These are phyloP conservation scores for Zancudomyces culisetae DNA, from an alignment of 371 early-diverging fungal species.

Conservation along the genomic window DNA sequence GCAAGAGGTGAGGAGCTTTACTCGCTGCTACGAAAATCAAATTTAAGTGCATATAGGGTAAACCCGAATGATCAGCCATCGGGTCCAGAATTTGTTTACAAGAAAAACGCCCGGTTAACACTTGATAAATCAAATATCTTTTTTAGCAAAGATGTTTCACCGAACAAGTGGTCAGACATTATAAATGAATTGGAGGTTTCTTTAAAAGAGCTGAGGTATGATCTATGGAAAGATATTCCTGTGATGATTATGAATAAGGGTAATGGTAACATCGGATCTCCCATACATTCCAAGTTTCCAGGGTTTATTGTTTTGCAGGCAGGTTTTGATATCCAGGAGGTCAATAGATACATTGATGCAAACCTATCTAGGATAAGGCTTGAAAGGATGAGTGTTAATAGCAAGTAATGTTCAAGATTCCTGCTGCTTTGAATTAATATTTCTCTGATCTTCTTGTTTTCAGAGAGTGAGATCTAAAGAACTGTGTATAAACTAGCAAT, in stretches of 20 bases:
- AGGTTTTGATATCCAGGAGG: no score
- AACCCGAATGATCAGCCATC: background rate
- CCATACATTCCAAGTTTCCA: background rate
- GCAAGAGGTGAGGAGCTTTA: background rate
- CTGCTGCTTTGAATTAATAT: no score
- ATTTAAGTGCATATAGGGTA: background rate
- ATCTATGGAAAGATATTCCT: conserved; percentile 1
- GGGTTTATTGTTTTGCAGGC: conserved; percentile 1
- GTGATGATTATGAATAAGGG: conserved; percentile 1
- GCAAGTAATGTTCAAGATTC: no score
- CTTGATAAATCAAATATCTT: background rate
- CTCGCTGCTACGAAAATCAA: background rate
- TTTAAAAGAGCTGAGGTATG: background rate
- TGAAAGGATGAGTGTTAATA: no score
- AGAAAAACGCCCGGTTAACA: no score
- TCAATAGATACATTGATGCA: no score
- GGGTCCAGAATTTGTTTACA: no score
- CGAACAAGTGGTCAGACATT: background rate
- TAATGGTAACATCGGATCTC: background rate
- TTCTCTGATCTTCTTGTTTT: no score
- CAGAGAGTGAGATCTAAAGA: no score
- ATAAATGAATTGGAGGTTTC: background rate
- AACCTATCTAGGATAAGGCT: no score
- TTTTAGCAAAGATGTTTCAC: background rate
- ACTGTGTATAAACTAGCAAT: no score